A percentile compares a stretch with the other conserved stretches of the same genome.
Evolutionary conservation across 2,329 filamentous ascomycete genomes (phyloP).

Genomic region (Alternaria viburni): DNA sequence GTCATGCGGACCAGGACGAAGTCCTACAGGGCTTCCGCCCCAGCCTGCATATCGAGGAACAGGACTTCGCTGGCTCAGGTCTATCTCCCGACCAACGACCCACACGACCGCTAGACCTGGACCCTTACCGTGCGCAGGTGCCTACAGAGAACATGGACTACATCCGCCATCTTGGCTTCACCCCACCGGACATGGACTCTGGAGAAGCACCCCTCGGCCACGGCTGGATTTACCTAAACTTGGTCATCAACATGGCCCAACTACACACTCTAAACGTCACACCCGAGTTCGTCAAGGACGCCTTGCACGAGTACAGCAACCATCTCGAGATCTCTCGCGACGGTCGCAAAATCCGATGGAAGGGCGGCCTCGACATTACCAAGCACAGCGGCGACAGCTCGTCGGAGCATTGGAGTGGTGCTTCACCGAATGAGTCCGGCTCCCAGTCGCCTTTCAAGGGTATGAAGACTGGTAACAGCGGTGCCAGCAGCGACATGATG

Average conservation of each 20-base stretch:
- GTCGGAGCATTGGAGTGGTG: conserved; percentile 49
- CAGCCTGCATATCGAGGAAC: conserved; percentile 24
- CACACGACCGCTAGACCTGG: conserved; percentile 76
- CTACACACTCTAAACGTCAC: conserved; percentile 86
- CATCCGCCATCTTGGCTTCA: conserved; percentile 74
- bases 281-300: conserved; percentile 74
- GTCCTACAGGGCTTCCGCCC: conserved; percentile 31
- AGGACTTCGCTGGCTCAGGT: conserved; percentile 39
- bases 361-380: conserved; percentile 70
- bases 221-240: conserved; percentile 83
- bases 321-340: conserved; percentile 80
- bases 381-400: conserved; percentile 68
- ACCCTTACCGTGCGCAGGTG: conserved; percentile 76
- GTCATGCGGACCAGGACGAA: conserved; percentile 10
- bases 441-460: conserved; percentile 36
- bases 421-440: conserved; percentile 57
- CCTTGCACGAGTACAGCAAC: conserved; percentile 71
- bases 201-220: conserved; percentile 67
- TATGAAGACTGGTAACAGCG: conserved; percentile 28
- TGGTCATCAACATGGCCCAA: conserved; percentile 82
- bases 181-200: conserved; percentile 62
- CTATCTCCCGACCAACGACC: conserved; percentile 72
- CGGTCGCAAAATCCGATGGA: conserved; percentile 81
- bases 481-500: conserved; percentile 24
- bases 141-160: conserved; percentile 81